Conservation (phyloP, 768 basidiomycete genomes). For the Nidula microcarpa region DNA sequence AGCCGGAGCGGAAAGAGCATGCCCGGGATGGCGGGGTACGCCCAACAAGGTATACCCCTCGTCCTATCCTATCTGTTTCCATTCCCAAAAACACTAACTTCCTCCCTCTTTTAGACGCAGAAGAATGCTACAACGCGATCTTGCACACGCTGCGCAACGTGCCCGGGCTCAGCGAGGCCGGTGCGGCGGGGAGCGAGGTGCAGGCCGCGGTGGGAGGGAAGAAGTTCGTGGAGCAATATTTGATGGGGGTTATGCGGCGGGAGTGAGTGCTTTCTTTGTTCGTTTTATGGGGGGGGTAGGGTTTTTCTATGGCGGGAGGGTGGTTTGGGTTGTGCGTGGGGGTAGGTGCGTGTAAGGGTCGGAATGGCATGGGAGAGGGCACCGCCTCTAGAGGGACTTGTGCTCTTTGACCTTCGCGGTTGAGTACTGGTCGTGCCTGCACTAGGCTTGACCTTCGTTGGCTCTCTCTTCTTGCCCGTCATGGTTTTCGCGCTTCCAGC, state of each 20-base stretch:
- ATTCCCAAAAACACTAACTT: not conserved
- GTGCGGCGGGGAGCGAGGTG: constrained; percentile 21
- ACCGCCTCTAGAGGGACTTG: too few relatives aligned
- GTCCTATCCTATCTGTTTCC: constrained; percentile 18
- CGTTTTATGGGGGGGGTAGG: constrained; percentile 9
- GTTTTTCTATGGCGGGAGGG: too few relatives aligned
- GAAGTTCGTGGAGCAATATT: constrained; percentile 76
- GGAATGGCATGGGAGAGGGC: too few relatives aligned
- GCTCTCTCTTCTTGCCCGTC: too few relatives aligned
- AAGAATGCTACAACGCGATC: constrained; percentile 81
- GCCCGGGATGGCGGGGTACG: constrained; percentile 46
- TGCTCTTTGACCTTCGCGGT: too few relatives aligned
- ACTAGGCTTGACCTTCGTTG: too few relatives aligned
- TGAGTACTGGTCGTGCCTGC: too few relatives aligned
- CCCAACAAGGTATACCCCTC: constrained; percentile 65
- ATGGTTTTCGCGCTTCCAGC: too few relatives aligned
- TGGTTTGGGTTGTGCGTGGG: too few relatives aligned
- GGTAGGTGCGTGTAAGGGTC: too few relatives aligned
- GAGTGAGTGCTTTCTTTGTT: constrained; percentile 35
- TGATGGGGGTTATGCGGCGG: constrained; percentile 76
- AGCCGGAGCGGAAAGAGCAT: constrained; percentile 38
- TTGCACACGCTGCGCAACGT: constrained; percentile 71
- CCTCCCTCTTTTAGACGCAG: constrained; percentile 57
- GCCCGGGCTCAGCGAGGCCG: constrained; percentile 38
- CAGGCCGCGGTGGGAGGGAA: constrained; percentile 27